Evolutionary conservation across 1,139 yeast genomes (phyloP).

Genomic region (Yamadazyma atlantica): DNA sequence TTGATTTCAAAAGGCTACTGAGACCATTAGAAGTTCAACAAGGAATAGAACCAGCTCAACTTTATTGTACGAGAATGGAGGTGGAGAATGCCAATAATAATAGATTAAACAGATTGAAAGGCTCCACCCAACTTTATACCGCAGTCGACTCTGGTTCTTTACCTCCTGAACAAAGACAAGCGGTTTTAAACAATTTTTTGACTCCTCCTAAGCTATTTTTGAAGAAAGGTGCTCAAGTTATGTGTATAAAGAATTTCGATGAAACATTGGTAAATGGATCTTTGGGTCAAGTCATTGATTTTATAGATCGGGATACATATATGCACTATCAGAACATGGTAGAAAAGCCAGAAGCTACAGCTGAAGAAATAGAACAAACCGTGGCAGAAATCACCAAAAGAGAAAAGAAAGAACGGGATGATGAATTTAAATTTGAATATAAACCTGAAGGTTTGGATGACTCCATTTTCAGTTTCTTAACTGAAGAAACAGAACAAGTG

Average conservation of each 20-base stretch:
- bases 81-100: constrained; percentile 75
- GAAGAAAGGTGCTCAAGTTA: constrained; percentile 88
- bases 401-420: constrained; percentile 9
- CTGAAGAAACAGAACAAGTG: constrained; percentile 9
- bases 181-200: constrained; percentile 61
- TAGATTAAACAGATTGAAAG: constrained; percentile 53
- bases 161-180: constrained; percentile 42
- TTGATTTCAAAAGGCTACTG: constrained; percentile 53
- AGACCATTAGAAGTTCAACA: constrained; percentile 60
- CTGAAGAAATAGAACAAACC: constrained; percentile 17
- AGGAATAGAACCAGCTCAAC: constrained; percentile 83
- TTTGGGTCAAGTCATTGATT: constrained; percentile 68
- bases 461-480: constrained; percentile 24
- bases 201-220: constrained; percentile 65
- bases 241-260: constrained; percentile 92
- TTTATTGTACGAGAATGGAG: constrained; percentile 80
- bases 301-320: constrained; percentile 38
- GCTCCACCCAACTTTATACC: constrained; percentile 45
- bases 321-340: constrained; percentile 23
- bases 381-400: constrained; percentile 5
- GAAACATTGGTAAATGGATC: constrained; percentile 90
- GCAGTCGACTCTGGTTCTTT: constrained; percentile 67
- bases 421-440: constrained; percentile 6
- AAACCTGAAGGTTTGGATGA: constrained; percentile 17
- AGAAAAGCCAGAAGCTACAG: constrained; percentile 20